Evolutionary conservation across 2,329 filamentous ascomycete species (phyloP).

Genomic region (Epichloe gansuensis): DNA sequence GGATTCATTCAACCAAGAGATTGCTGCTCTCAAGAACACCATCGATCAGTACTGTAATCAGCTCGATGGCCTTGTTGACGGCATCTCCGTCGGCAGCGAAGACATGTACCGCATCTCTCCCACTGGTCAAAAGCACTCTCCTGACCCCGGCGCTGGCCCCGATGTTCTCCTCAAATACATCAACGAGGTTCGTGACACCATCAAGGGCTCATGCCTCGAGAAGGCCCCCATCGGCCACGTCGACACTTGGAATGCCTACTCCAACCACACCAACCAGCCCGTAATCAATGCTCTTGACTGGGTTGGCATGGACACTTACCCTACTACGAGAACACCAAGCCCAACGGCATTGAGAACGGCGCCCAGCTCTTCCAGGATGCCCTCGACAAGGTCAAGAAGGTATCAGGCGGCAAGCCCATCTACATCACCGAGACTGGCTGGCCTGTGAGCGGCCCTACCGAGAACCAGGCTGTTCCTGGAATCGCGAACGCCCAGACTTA

Average conservation of each 20-base stretch:
- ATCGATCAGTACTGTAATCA: conserved; percentile 54
- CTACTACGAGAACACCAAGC: conserved; percentile 63
- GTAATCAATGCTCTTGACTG: conserved; percentile 64
- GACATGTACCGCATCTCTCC: conserved; percentile 72
- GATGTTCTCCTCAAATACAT: conserved; percentile 57
- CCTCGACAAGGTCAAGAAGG: conserved; percentile 44
- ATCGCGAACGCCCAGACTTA: conserved; percentile 61
- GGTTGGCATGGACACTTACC: conserved; percentile 77
- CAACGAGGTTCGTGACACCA: conserved; percentile 48
- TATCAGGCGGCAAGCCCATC: conserved; percentile 54
- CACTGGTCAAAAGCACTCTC: conserved; percentile 51
- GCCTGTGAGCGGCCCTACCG: conserved; percentile 57
- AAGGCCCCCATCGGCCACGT: conserved; percentile 63
- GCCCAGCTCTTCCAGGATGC: conserved; percentile 58
- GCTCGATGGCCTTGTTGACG: conserved; percentile 57
- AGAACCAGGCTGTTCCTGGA: conserved; percentile 51
- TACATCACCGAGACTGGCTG: conserved; percentile 88
- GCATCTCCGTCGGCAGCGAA: conserved; percentile 78
- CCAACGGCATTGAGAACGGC: conserved; percentile 53
- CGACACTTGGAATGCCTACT: conserved; percentile 77
- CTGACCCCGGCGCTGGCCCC: conserved; percentile 51
- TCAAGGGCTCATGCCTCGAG: conserved; percentile 49
- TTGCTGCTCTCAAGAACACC: conserved; percentile 57
- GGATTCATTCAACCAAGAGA: conserved; percentile 55
- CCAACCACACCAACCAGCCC: conserved; percentile 57